These are phyloP conservation scores for Dactylellina sp. DNA, from an alignment of 2,329 filamentous ascomycete genomes.

Conservation along the genomic window DNA sequence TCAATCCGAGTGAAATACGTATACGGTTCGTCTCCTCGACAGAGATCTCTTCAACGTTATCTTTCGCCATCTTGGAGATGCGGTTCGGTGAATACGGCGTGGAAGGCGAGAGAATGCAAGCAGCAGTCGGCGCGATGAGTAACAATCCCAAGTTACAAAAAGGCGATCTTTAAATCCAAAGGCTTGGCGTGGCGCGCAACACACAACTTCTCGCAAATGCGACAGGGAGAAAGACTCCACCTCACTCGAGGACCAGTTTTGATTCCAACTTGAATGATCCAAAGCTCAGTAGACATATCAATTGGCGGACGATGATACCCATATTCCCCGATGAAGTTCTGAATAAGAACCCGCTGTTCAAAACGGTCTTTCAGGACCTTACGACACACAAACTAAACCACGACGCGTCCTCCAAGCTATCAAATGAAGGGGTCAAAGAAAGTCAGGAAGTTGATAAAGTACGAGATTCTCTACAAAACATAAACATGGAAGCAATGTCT, in stretches of 20 bases:
- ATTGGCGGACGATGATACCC: slow-evolving; percentile 58
- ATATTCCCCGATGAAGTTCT: slow-evolving; percentile 58
- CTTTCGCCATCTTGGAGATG: slow-evolving; percentile 37
- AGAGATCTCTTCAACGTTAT: slow-evolving; percentile 66
- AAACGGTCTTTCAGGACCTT: slow-evolving; percentile 58
- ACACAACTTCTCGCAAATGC: neutral
- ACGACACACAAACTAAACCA: slow-evolving; percentile 59
- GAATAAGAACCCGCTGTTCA: slow-evolving; percentile 59
- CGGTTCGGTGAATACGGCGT: neutral
- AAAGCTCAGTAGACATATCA: neutral
- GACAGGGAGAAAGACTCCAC: neutral
- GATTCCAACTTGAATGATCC: neutral
- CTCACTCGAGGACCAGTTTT: too few species aligned
- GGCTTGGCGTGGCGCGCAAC: slow-evolving; percentile 45
- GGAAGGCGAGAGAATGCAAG: neutral
- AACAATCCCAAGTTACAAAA: slow-evolving; percentile 7
- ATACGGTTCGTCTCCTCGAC: slow-evolving; percentile 96
- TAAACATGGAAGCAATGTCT: neutral
- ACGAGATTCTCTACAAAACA: neutral
- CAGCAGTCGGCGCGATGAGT: slow-evolving; percentile 37
- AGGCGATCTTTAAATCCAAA: slow-evolving; percentile 11
- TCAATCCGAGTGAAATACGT: slow-evolving; percentile 87
- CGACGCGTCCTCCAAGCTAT: slow-evolving; percentile 54
- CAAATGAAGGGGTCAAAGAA: slow-evolving; percentile 35
- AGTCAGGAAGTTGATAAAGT: slow-evolving; percentile 53